A percentile compares a stretch with the other conserved stretches of the same genome.
phyloP scores from a whole-genome alignment of 768 basidiomycete species.

The Suillus paluster region DNA sequence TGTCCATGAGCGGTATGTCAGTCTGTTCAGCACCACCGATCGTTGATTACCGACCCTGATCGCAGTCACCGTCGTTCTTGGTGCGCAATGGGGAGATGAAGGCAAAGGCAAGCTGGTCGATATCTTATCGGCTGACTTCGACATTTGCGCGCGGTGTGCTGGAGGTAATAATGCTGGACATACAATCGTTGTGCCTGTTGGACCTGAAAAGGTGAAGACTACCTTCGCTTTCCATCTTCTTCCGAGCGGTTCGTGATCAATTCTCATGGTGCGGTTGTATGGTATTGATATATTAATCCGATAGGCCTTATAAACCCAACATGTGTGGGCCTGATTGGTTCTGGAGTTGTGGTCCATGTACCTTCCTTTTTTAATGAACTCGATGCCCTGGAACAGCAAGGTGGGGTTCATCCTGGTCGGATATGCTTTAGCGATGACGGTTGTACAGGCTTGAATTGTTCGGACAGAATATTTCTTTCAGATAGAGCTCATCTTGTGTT shows the following conservation, averaged over 20 bases:
- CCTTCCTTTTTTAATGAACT: slow-evolving; percentile 95
- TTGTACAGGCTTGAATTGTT: slow-evolving; percentile 78
- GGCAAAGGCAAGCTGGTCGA: slow-evolving; percentile 97
- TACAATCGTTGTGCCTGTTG: slow-evolving; percentile 87
- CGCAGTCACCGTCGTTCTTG: slow-evolving; percentile 75
- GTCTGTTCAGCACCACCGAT: slow-evolving; percentile 7
- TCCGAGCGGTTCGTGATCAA: slow-evolving; percentile 73
- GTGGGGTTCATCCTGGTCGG: slow-evolving; percentile 43
- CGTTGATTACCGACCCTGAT: slow-evolving; percentile 13
- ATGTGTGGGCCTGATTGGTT: slow-evolving; percentile 88
- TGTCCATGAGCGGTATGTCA: slow-evolving; percentile 29
- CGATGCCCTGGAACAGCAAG: slow-evolving; percentile 83
- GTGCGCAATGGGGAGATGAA: slow-evolving; percentile 92
- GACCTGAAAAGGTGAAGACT: slow-evolving; percentile 70
- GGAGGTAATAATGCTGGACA: slow-evolving; percentile 99
- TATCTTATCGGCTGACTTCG: slow-evolving; percentile 86
- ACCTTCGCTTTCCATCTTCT: slow-evolving; percentile 96
- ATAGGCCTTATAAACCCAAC: slow-evolving; percentile 84
- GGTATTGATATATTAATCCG: slow-evolving; percentile 1
- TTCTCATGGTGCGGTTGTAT: slow-evolving; percentile 7
- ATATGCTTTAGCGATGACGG: slow-evolving; percentile 9
- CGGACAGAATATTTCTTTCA: slow-evolving; percentile 85
- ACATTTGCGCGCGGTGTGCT: slow-evolving; percentile 94
- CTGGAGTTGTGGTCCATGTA: slow-evolving; percentile 94
- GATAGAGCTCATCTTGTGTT: slow-evolving; percentile 98